These are phyloP conservation scores for Astrephomene gubernaculifera DNA, from an alignment of 139 green algal genomes.

Conservation along the genomic window DNA sequence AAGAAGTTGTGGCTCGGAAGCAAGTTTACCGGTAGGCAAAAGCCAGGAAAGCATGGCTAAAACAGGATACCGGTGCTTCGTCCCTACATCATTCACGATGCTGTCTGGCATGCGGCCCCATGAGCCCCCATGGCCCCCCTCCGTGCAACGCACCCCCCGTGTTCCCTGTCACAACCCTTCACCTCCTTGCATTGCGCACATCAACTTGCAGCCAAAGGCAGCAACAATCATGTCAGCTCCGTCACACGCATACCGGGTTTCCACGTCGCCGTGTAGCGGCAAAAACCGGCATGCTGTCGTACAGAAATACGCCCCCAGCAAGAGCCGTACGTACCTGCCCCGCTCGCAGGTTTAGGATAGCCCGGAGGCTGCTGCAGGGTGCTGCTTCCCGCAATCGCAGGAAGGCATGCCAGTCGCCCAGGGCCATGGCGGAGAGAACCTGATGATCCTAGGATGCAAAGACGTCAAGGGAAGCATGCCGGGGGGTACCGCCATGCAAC, in stretches of 20 bases:
- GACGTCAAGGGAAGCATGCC: too few species aligned
- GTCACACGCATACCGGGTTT: too few species aligned
- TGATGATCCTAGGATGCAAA: not conserved
- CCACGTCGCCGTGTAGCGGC: too few species aligned
- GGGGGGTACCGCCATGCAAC: not conserved
- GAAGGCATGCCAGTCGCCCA: constrained; percentile 9
- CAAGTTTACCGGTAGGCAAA: not conserved
- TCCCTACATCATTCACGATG: not conserved
- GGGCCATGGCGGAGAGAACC: constrained; percentile 14
- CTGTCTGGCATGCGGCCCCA: not conserved
- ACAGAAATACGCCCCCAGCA: not conserved
- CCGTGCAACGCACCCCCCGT: not conserved
- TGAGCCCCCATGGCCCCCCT: too few species aligned
- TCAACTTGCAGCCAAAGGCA: too few species aligned
- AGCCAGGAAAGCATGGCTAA: not conserved
- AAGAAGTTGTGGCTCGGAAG: not conserved
- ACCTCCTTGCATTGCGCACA: too few species aligned
- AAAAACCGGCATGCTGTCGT: not conserved
- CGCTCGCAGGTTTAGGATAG: constrained; percentile 2
- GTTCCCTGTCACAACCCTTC: too few species aligned
- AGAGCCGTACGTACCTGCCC: not conserved
- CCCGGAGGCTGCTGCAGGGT: not conserved
- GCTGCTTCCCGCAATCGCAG: not conserved
- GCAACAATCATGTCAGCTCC: too few species aligned
- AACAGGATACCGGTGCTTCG: not conserved